Base-by-base conservation (phyloP, 495 filamentous ascomycete genomes). In the Aspergillus wentii region DNA sequence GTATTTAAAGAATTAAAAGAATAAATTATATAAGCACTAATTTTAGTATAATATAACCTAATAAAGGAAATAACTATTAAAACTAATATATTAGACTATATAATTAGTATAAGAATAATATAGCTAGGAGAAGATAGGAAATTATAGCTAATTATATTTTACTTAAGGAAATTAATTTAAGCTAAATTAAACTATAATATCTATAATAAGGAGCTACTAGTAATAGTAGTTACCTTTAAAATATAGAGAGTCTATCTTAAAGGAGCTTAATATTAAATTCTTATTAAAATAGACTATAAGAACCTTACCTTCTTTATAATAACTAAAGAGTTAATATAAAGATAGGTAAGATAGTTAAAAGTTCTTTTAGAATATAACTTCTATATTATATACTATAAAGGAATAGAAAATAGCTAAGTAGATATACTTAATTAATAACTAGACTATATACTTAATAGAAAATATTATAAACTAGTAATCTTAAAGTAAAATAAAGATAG, bases 291-390 rank as follows among this genome's bases (percentile, higher is more conserved):
- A 2, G 47, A 60, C 27, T 21, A 56, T 15, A 28, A 43, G n/a
- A 55, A 48, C 33, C 46, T 57, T 0, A 34, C 26, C 13, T 39
- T 17, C 4, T 59, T 59, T 14, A 48, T 33, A 3, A 47, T 11
- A 4, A 44, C 16, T 6, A 52, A 55, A 20, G 18, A 30, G 17
- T 22, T 59, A 5, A 48, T 9, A 4, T 15, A 21, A 40, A 19
- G 36, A 30, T 29, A 57, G 30, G 41, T 29, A 3, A 8, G 36
- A 33, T 51, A 20, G 25, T 8, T 11, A 15, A 28, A 53, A 32
- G 38, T 29, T 4, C 26, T 51, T 8, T 20, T 15, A 27, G 8
- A 23, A 21, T 45, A 31, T 21, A 19, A 48, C 36, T 55, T 39
- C 17, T 23, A 11, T 7, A 50, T 55, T 4, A 18, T 43, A 23